These are phyloP conservation scores for Coemansia sp. DNA, from an alignment of 192 early-diverging fungal species.

Conservation along the genomic window DNA sequence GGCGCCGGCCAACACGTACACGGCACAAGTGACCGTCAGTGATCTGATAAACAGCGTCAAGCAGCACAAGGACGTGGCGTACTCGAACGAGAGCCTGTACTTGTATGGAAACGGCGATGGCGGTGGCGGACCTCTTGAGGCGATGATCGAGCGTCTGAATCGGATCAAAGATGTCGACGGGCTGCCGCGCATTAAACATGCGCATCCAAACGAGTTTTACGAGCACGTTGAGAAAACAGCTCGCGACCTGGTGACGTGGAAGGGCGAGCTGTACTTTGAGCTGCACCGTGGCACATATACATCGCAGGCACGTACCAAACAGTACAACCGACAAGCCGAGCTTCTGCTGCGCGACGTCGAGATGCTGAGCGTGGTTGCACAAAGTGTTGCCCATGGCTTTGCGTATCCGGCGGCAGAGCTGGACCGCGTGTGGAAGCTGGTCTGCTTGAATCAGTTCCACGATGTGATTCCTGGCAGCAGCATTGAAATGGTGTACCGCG, in stretches of 20 bases:
- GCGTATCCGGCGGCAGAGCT: constrained; percentile 76
- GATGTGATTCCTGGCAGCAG: constrained; percentile 92
- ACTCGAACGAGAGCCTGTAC: constrained; percentile 80
- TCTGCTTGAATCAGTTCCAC: constrained; percentile 96
- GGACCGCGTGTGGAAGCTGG: constrained; percentile 82
- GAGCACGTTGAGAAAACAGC: constrained; percentile 69
- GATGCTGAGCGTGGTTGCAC: constrained; percentile 61
- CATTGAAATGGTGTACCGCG: constrained; percentile 88
- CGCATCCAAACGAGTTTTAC: constrained; percentile 83
- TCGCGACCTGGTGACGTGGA: constrained; percentile 77
- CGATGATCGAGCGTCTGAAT: constrained; percentile 82
- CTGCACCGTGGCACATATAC: constrained; percentile 98
- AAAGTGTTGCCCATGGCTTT: constrained; percentile 12
- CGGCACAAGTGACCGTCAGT: constrained; percentile 57
- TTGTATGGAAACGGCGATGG: constrained; percentile 98
- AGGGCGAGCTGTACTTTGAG: constrained; percentile 98
- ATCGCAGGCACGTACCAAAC: constrained; percentile 82
- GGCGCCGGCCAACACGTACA: constrained; percentile 88
- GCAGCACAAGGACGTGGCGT: constrained; percentile 87
- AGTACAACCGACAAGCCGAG: constrained; percentile 84
- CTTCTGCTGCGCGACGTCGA: constrained; percentile 84
- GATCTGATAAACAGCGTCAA: constrained; percentile 66
- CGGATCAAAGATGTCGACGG: constrained; percentile 77
- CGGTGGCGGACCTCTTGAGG: constrained; percentile 81
- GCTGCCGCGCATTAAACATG: constrained; percentile 69